A percentile compares a stretch with the other conserved stretches of the same genome.
These are phyloP conservation scores for Lactifluus piperatus DNA, from an alignment of 768 basidiomycete species.

Conservation along the genomic window DNA sequence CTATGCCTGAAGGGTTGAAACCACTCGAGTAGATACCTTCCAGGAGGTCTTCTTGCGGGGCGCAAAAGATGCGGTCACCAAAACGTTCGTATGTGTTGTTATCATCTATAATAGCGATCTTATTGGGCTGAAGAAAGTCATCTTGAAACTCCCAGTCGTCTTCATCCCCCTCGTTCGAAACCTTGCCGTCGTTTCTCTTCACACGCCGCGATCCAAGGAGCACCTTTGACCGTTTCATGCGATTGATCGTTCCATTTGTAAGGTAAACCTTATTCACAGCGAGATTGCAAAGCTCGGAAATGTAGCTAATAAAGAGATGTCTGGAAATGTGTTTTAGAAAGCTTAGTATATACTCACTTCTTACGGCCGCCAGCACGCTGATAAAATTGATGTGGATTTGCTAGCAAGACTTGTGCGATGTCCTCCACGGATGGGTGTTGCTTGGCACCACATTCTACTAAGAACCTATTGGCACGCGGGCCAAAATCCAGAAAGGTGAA, in stretches of 20 bases:
- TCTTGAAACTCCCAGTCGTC: conserved; percentile 69
- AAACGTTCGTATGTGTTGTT: conserved; percentile 74
- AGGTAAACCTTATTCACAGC: conserved; percentile 58
- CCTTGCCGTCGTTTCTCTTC: conserved; percentile 29
- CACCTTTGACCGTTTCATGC: conserved; percentile 65
- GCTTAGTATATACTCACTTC: conserved; percentile 39
- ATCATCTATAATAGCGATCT: conserved; percentile 83
- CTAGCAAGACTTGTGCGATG: conserved; percentile 59
- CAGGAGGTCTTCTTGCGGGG: conserved; percentile 84
- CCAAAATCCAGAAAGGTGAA: conserved; percentile 92
- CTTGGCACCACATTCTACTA: conserved; percentile 80
- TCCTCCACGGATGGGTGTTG: conserved; percentile 83
- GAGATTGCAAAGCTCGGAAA: conserved; percentile 75
- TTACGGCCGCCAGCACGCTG: conserved; percentile 58
- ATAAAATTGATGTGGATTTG: conserved; percentile 64
- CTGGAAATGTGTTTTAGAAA: neutral
- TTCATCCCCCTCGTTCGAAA: conserved; percentile 44
- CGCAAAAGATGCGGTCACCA: conserved; percentile 62
- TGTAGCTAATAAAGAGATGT: conserved; percentile 45
- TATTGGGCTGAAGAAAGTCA: conserved; percentile 57
- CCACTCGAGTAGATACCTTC: conserved; percentile 48
- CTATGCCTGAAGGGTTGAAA: neutral
- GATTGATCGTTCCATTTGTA: conserved; percentile 40
- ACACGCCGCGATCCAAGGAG: conserved; percentile 66
- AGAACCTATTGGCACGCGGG: conserved; percentile 67